Percentiles rank a stretch among this genome's conserved stretches.
Evolutionary conservation across 352 stramenopile genomes (phyloP).

Genomic region (Phytophthora fragariae): DNA sequence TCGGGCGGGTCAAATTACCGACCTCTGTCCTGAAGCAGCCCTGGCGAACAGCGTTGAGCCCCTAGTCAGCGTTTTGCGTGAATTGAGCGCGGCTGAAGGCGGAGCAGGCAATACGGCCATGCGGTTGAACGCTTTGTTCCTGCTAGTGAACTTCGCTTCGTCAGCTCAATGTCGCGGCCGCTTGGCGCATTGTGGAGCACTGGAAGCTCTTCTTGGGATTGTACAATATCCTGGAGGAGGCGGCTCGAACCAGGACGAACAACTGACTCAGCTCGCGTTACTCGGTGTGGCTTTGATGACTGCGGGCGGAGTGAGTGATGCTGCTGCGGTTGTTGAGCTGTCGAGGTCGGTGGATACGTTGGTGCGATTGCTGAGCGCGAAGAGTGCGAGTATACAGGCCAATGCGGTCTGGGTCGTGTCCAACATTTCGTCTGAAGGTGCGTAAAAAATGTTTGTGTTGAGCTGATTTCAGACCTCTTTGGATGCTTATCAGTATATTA

Average conservation of each 20-base stretch:
- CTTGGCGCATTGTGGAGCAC: slow-evolving; percentile 54
- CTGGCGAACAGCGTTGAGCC: slow-evolving; percentile 49
- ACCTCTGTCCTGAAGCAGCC: slow-evolving; percentile 48
- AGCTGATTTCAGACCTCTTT: not conserved
- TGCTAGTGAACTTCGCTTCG: slow-evolving; percentile 78
- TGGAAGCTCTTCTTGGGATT: slow-evolving; percentile 48
- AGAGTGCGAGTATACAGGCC: slow-evolving; percentile 64
- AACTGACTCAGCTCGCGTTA: slow-evolving; percentile 66
- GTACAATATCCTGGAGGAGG: slow-evolving; percentile 21
- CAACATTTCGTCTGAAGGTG: slow-evolving; percentile 75
- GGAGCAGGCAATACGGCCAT: slow-evolving; percentile 35
- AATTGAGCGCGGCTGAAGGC: slow-evolving; percentile 10
- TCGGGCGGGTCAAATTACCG: slow-evolving; percentile 30
- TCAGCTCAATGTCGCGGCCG: slow-evolving; percentile 43
- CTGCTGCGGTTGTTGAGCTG: slow-evolving; percentile 44
- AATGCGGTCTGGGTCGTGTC: slow-evolving; percentile 83
- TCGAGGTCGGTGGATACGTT: slow-evolving; percentile 47
- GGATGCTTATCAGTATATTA: not conserved
- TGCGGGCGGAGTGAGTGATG: slow-evolving; percentile 42
- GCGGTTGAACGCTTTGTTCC: slow-evolving; percentile 63
- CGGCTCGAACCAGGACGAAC: slow-evolving; percentile 49
- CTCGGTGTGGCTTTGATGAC: slow-evolving; percentile 75
- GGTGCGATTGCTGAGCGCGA: slow-evolving; percentile 56
- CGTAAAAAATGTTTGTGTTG: slow-evolving; percentile 1
- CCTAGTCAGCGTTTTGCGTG: slow-evolving; percentile 55